Evolutionary conservation across 1,284 basidiomycete genomes (phyloP).

Genomic region (Lentinula novae-zelandiae): DNA sequence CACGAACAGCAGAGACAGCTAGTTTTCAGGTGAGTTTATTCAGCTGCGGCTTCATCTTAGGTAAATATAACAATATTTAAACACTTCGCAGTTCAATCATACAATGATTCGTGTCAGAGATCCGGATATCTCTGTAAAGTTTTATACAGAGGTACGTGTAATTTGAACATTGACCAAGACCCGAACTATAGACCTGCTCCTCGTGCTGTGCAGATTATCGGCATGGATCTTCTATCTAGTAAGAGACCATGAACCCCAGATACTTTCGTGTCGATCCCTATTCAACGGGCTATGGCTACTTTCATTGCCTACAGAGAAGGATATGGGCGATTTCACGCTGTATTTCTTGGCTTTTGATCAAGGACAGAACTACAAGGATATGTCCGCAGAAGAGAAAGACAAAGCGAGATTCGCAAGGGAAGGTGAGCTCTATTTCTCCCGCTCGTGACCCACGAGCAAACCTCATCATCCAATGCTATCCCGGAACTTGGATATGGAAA

Average conservation of each 20-base stretch:
- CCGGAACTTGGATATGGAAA: not conserved
- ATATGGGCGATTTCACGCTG: constrained; percentile 63
- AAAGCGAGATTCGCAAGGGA: constrained; percentile 54
- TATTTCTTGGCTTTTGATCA: constrained; percentile 82
- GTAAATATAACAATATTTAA: not conserved
- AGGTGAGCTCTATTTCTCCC: constrained; percentile 36
- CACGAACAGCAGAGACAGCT: constrained; percentile 60
- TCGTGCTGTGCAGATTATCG: constrained; percentile 51
- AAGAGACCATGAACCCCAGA: constrained; percentile 11
- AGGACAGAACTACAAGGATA: constrained; percentile 34
- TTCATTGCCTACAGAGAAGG: constrained; percentile 35
- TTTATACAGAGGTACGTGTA: constrained; percentile 63
- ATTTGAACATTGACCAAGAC: not conserved
- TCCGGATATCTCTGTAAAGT: constrained; percentile 72
- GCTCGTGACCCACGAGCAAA: not conserved
- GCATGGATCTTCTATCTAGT: constrained; percentile 83
- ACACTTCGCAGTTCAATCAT: constrained; percentile 69
- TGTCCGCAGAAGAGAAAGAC: constrained; percentile 47
- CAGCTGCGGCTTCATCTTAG: not conserved
- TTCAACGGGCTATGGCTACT: no score
- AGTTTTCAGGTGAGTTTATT: constrained; percentile 50
- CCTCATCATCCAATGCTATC: not conserved
- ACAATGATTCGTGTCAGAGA: constrained; percentile 92
- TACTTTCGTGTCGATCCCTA: not conserved
- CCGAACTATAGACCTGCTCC: not conserved